A percentile compares a stretch with the other conserved stretches of the same genome.
These are phyloP conservation scores for Aspergillus fijiensis DNA, from an alignment of 2,329 filamentous ascomycete species.

Conservation along the genomic window DNA sequence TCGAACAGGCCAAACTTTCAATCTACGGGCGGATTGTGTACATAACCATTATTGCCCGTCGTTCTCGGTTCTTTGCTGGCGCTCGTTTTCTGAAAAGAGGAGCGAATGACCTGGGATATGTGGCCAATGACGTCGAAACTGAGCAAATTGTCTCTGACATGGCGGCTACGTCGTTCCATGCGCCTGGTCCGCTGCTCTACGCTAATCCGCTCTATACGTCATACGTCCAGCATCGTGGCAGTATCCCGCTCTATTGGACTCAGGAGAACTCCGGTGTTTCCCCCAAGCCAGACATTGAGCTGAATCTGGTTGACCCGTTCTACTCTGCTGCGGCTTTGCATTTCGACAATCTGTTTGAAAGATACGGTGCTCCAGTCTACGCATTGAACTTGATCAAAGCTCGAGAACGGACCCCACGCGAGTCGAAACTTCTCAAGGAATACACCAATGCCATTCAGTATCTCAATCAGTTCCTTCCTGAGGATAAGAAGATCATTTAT, in stretches of 20 bases:
- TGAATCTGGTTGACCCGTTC: conserved; percentile 95
- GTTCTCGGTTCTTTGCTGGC: conserved; percentile 90
- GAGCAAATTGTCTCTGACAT: conserved; percentile 97
- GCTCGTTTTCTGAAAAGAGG: conserved; percentile 92
- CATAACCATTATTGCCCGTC: conserved; percentile 87
- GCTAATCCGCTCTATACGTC: conserved; percentile 91
- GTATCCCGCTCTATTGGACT: conserved; percentile 95
- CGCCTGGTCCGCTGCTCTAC: conserved; percentile 79
- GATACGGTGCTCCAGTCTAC: conserved; percentile 90
- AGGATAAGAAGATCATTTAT: conserved; percentile 82
- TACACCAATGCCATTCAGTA: conserved; percentile 87
- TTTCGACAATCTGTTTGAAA: conserved; percentile 89
- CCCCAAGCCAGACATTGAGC: conserved; percentile 91
- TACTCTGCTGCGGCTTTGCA: conserved; percentile 90
- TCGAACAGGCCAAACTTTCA: conserved; percentile 81
- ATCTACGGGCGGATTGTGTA: conserved; percentile 88
- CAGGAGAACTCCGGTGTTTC: conserved; percentile 94
- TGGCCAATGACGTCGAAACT: conserved; percentile 97
- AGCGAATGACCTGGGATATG: conserved; percentile 89
- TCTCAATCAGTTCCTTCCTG: conserved; percentile 88
- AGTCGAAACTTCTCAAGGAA: conserved; percentile 85
- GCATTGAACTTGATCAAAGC: conserved; percentile 89
- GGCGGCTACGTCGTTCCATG: conserved; percentile 91
- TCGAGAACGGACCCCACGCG: conserved; percentile 81
- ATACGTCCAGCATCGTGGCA: conserved; percentile 93